A percentile compares a stretch with the other conserved stretches of the same genome.
These are phyloP conservation scores for Stachybotrys chartarum DNA, from an alignment of 2,329 filamentous ascomycete species.

Conservation along the genomic window DNA sequence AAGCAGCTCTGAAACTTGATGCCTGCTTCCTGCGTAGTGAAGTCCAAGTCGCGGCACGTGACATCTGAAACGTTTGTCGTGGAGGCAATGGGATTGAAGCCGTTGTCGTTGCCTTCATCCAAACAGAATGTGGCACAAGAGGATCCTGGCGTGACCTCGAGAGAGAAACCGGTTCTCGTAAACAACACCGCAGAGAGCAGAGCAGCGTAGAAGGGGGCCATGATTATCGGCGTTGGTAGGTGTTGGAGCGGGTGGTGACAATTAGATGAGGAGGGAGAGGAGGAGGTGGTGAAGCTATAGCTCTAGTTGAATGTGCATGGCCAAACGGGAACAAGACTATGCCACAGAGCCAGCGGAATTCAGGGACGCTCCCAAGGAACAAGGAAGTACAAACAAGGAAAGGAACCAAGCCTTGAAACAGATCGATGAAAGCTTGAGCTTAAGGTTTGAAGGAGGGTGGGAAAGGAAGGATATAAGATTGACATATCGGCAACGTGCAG, in stretches of 20 bases:
- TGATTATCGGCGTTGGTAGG: not conserved
- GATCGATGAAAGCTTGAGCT: too few species aligned
- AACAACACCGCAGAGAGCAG: slow-evolving; percentile 11
- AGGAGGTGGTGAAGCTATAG: not conserved
- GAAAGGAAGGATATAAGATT: too few species aligned
- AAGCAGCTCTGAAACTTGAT: slow-evolving; percentile 40
- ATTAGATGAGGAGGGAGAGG: not conserved
- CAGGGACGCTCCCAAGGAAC: not conserved
- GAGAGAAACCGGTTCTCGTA: slow-evolving; percentile 12
- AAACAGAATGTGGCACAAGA: slow-evolving; percentile 41
- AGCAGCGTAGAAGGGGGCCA: slow-evolving; percentile 3
- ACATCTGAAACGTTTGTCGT: slow-evolving; percentile 40
- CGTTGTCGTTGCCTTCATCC: slow-evolving; percentile 25
- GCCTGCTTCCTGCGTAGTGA: slow-evolving; percentile 25
- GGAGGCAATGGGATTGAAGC: slow-evolving; percentile 25
- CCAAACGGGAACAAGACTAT: not conserved
- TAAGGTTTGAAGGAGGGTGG: too few species aligned
- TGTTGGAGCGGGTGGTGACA: not conserved
- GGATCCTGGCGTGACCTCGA: slow-evolving; percentile 44
- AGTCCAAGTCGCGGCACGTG: slow-evolving; percentile 34
- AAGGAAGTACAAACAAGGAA: too few species aligned
- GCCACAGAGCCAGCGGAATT: not conserved
- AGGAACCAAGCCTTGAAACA: too few species aligned
- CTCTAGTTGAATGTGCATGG: not conserved
- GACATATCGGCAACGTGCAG: too few species aligned